phyloP scores from a whole-genome alignment of 176 grass and related monocot species.

The Saccharum spontaneum region DNA sequence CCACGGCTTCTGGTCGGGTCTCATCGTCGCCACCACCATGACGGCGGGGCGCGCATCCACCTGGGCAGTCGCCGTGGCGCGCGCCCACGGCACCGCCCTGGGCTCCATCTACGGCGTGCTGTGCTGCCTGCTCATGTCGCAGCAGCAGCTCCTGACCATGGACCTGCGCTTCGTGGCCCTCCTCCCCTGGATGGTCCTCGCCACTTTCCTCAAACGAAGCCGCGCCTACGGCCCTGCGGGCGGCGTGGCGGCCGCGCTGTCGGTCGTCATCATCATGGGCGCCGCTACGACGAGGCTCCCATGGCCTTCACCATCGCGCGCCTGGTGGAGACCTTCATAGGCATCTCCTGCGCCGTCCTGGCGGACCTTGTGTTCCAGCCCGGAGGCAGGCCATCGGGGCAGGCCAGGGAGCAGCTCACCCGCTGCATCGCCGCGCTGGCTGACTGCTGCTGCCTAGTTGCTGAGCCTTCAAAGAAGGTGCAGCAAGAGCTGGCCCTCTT shows the following conservation, averaged over 20 bases:
- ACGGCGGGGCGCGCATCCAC: slow-evolving; percentile 52
- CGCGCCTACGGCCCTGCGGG: too few relatives aligned
- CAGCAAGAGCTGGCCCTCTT: slow-evolving; percentile 38
- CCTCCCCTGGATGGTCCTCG: slow-evolving; percentile 68
- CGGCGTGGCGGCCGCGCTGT: slow-evolving; percentile 42
- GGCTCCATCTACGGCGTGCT: slow-evolving; percentile 74
- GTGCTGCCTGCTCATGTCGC: slow-evolving; percentile 48
- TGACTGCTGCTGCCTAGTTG: slow-evolving; percentile 11
- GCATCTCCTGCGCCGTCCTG: slow-evolving; percentile 47
- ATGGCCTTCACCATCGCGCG: slow-evolving; percentile 55
- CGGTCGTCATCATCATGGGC: slow-evolving; percentile 63
- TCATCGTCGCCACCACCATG: slow-evolving; percentile 84
- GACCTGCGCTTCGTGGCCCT: slow-evolving; percentile 75
- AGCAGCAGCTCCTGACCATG: slow-evolving; percentile 57
- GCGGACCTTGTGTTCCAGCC: slow-evolving; percentile 70
- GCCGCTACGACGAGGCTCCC: slow-evolving; percentile 63
- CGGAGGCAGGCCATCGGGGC: slow-evolving; percentile 49
- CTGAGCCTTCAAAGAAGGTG: background rate
- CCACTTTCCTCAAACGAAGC: slow-evolving; percentile 62
- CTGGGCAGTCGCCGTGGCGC: slow-evolving; percentile 48
- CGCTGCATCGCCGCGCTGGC: slow-evolving; percentile 40
- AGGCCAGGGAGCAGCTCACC: slow-evolving; percentile 48
- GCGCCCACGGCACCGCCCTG: slow-evolving; percentile 65
- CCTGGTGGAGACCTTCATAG: slow-evolving; percentile 79
- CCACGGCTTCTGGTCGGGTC: slow-evolving; percentile 77